Base-by-base conservation (phyloP, 306 rosid species). In the Sechiopsis laciniata region DNA sequence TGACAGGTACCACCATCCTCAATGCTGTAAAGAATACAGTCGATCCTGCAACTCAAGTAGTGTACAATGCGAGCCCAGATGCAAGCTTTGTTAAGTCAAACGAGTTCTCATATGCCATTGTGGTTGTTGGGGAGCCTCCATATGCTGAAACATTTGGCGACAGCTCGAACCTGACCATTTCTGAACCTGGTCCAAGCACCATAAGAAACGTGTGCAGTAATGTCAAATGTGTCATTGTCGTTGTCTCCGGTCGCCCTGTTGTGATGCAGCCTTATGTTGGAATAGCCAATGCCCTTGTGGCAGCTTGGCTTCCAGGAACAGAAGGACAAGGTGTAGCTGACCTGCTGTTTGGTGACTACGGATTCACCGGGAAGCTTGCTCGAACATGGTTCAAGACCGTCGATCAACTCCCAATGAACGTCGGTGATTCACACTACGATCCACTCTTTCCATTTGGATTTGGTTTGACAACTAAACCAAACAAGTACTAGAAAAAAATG, bases 271-370 rank as follows among this genome's bases (percentile, higher is more conserved):
- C 96, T 17, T 83, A 93, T 68, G 80, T 93, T 5, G 71, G 86
- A 14, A 71, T 65, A 70, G 77, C 89, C 16, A 92, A 92, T 19
- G 91, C 96, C 3, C 91, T 92, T 72, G 90, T 90, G 2, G 93
- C 96, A 7, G 98, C 98, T 40, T 92, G 98, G 98, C 98, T 92
- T 73, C 98, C 98, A 0, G 98, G 98, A 32, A 90, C 96, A n/a
- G 97, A 87, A 87, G 97, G 97, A 73, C 97, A 91, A 82, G 97
- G 97, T 68, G 85, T 91, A 50, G 81, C 87, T 37, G 95, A 92
- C 29, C 53, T 82, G 55, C 75, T 88, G 52, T 91, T 87, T 66
- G 97, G 96, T 53, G 91, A 91, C 68, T 83, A 84, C 40, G 91
- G 90, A 71, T 91, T 91, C 85, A 82, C 85, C 2, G 91, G 97